A percentile compares a stretch with the other conserved stretches of the same genome.
Conservation (phyloP, 441 rosid species). For the Gossypium gossypioides region DNA sequence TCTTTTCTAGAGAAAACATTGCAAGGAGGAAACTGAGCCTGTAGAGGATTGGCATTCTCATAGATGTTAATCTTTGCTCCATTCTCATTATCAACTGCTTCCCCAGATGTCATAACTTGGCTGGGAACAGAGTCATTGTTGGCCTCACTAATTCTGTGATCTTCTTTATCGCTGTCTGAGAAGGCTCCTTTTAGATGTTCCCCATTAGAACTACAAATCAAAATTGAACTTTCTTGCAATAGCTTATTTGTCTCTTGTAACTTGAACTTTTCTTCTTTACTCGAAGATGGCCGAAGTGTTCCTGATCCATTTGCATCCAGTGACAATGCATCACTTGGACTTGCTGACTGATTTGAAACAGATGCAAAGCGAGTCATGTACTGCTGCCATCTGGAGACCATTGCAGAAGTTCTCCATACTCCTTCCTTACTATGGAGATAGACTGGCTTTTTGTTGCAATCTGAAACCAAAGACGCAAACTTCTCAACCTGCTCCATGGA, state of each 20-base stretch:
- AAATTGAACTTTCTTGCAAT: conserved; percentile 20
- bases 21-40: conserved; percentile 73
- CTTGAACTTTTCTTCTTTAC: conserved; percentile 14
- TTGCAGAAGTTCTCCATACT: conserved; percentile 73
- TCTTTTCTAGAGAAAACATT: conserved; percentile 74
- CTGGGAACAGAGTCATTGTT: conserved; percentile 21
- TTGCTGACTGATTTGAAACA: background rate
- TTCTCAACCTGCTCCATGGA: conserved; percentile 80
- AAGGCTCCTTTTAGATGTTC: conserved; percentile 19
- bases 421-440: conserved; percentile 96
- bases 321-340: conserved; percentile 13
- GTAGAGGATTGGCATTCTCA: conserved; percentile 52
- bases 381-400: conserved; percentile 95
- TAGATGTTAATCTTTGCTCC: conserved; percentile 26
- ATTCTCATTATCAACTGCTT: conserved; percentile 19
- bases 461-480: conserved; percentile 73
- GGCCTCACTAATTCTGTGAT: conserved; percentile 17
- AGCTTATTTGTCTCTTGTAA: conserved; percentile 21
- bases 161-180: conserved; percentile 15
- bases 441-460: conserved; percentile 62
- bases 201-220: conserved; percentile 29
- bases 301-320: conserved; percentile 25
- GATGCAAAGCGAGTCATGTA: conserved; percentile 50
- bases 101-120: conserved; percentile 21
- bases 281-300: conserved; percentile 17